These are phyloP conservation scores for Coniella lustricola DNA, from an alignment of 2,329 filamentous ascomycete species.

Conservation along the genomic window DNA sequence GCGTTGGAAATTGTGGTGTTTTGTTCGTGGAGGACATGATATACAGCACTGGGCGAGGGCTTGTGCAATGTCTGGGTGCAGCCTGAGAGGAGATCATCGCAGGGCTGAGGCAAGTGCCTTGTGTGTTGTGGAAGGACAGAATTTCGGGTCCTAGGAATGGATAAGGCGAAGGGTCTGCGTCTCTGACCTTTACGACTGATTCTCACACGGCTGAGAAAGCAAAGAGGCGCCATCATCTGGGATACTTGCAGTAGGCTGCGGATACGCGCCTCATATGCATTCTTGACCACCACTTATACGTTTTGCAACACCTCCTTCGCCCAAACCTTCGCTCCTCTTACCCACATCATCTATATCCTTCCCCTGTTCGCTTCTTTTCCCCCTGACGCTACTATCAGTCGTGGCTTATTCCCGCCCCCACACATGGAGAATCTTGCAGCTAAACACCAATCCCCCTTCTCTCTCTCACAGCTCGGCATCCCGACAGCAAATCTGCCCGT, in stretches of 20 bases:
- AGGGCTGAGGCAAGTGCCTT: neutral
- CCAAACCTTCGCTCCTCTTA: constrained; percentile 2
- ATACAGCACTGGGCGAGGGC: neutral
- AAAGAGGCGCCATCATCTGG: neutral
- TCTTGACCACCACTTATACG: neutral
- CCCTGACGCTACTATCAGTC: neutral
- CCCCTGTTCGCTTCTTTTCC: neutral
- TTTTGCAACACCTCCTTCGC: neutral
- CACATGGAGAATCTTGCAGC: neutral
- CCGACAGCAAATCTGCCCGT: constrained; percentile 91
- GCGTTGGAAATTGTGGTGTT: no score
- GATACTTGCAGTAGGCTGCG: neutral
- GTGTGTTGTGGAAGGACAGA: neutral
- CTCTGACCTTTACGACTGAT: no score
- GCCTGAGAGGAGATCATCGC: neutral
- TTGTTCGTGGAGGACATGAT: no score
- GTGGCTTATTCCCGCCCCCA: neutral
- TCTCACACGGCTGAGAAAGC: neutral
- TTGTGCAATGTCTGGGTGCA: neutral
- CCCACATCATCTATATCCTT: neutral
- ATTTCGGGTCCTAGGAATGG: no score
- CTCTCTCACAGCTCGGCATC: constrained; percentile 68
- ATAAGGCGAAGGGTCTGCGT: no score
- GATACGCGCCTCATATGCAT: neutral
- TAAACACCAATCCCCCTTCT: neutral